Evolutionary conservation across 306 rosid genomes (phyloP), one percentile per base, ranked within the genome.

Genomic region (Fragaria vesca): DNA sequence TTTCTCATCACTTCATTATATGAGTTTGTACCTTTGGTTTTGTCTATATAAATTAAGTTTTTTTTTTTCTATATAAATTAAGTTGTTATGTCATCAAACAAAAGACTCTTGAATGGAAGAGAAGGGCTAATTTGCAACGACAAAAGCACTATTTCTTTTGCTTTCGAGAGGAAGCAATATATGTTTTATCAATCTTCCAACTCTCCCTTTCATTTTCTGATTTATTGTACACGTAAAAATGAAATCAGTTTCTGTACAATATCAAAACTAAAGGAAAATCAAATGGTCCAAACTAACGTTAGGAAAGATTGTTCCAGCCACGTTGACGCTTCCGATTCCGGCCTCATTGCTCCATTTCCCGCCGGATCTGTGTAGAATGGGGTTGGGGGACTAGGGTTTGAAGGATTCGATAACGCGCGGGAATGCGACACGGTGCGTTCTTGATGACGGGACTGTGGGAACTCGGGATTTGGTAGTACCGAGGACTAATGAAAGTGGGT

Each of bases 81-180:
- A 21, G 24, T 69, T 75, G 36, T 21, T 11, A 36, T 72, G 42
- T 75, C 78, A 55, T 74, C 80, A 45, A 43, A 74, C 69, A 69
- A 75, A 80, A 30, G 21, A 54, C n/a, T 62, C 6, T 4, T 36
- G 36, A 43, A 74, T n/a, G 46, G 45, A 54, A 52, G 52, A 11
- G 32, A 20, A 32, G n/a, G 12, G 28, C 24, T 38, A 38, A 38
- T 40, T 26, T 46, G 38, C 48, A 38, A 45, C 6, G 34, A 32
- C 26, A 48, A 12, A 52, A 36, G 76, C 46, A 18, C 46, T n/a
- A 12, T 54, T 16, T 36, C 15, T n/a, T 52, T 36, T n/a, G 51
- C 13, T 72, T 36, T 54, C 13, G n/a, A 66, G 71, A 36, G 26
- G 71, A 66, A 34, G 43, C 42, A 63, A 2, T 63, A 16, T 32